Percentiles rank a stretch among this genome's conserved stretches.
These are phyloP conservation scores for Aleurites moluccanus DNA, from an alignment of 441 rosid genomes.

Conservation along the genomic window DNA sequence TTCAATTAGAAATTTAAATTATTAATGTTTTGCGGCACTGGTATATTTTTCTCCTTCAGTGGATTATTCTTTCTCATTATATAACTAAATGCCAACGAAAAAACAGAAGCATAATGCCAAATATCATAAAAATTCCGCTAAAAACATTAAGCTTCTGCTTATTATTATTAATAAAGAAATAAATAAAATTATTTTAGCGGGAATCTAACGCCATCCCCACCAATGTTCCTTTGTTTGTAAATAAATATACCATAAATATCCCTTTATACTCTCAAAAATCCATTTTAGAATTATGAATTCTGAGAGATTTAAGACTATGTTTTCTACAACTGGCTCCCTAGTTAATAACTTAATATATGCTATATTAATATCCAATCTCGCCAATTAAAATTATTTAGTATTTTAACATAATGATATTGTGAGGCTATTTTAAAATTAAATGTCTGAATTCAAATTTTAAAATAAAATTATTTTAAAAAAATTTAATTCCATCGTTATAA, in stretches of 20 bases:
- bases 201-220: constrained; percentile 15
- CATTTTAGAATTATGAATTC: too few relatives aligned
- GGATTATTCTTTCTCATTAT: neutral
- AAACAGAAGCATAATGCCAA: neutral
- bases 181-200: neutral
- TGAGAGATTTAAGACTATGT: too few relatives aligned
- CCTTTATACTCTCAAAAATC: too few relatives aligned
- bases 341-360: too few relatives aligned
- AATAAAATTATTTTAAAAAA: too few relatives aligned
- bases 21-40: neutral
- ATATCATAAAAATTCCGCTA: neutral
- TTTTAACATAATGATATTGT: too few relatives aligned
- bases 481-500: too few relatives aligned
- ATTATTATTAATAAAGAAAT: neutral
- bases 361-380: too few relatives aligned
- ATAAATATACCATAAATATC: too few relatives aligned
- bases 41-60: neutral
- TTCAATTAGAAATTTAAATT: neutral
- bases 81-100: neutral
- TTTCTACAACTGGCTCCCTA: neutral
- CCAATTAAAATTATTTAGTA: too few relatives aligned
- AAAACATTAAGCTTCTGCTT: neutral
- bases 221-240: neutral
- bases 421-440: too few relatives aligned
- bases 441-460: too few relatives aligned